A percentile compares a stretch with the other conserved stretches of the same genome.
phyloP scores from a whole-genome alignment of 805 yeast species.

The Candida sakaeoensis region DNA sequence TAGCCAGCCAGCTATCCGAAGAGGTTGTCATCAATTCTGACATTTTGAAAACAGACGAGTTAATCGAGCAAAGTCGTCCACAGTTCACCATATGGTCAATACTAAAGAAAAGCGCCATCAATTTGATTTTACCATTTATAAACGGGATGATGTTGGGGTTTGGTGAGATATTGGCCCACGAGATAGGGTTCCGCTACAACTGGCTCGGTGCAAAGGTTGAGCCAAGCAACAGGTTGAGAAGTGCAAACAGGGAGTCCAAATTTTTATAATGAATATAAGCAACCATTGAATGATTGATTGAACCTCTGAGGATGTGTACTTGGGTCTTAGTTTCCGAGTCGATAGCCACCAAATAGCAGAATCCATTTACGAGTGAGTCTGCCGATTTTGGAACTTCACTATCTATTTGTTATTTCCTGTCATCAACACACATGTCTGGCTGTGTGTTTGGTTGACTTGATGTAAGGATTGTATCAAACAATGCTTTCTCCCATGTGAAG shows the following conservation, averaged over 20 bases:
- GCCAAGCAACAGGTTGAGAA: conserved; percentile 31
- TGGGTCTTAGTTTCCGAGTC: too few species aligned
- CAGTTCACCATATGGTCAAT: conserved; percentile 34
- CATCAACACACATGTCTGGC: too few species aligned
- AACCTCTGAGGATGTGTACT: too few species aligned
- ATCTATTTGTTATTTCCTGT: too few species aligned
- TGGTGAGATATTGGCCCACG: conserved; percentile 93
- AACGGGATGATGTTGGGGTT: conserved; percentile 95
- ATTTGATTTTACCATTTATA: conserved; percentile 78
- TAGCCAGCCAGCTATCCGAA: conserved; percentile 16
- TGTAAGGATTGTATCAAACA: too few species aligned
- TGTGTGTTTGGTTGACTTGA: too few species aligned
- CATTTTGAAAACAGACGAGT: conserved; percentile 22
- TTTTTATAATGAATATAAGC: too few species aligned
- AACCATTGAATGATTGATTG: too few species aligned
- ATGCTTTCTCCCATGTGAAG: neutral
- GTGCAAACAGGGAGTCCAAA: conserved; percentile 15
- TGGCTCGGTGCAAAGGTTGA: conserved; percentile 69
- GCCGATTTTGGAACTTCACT: too few species aligned
- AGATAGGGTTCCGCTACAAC: conserved; percentile 74
- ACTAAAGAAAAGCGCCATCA: conserved; percentile 57
- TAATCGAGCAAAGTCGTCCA: conserved; percentile 18
- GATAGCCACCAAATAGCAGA: too few species aligned
- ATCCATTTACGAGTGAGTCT: too few species aligned
- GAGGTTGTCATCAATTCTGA: conserved; percentile 27